Evolutionary conservation across 1,284 basidiomycete species (phyloP), one percentile per base, ranked within the genome.

Genomic region (Prillingera fragicola): DNA sequence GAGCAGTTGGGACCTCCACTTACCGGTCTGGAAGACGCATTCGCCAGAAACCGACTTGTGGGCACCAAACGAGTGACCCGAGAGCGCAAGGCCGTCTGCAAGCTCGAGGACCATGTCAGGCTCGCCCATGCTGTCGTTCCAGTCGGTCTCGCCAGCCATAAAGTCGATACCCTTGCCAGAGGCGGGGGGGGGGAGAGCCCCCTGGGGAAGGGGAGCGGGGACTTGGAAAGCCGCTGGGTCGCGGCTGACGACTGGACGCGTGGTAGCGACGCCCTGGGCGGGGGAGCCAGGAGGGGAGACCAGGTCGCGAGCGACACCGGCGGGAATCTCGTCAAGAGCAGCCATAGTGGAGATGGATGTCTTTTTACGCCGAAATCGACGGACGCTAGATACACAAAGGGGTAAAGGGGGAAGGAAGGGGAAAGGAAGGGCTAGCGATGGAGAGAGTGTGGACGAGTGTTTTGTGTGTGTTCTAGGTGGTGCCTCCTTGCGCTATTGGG

Each of bases 21-120:
- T 65, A 95, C 94, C 94, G 43, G 95, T 99, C 76, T 97, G 94
- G 76, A 99, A 99, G 66, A 99, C 95, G 70, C 94, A 97, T 80
- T 99, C 95, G 60, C 95, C 95, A 17, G 91, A 80, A 39, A 96
- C 77, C 70, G 87, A 92, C 75, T 90, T 94, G 60, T 87, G 78
- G 3, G 90, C 90, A 62, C 95, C 95, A 66, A 99, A 98, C 67
- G 85, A 89, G 67, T 88, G 84, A 37, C 95, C 95, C 45, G 83
- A 78, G 63, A 83, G 88, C 1, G 87, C 83, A 49, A 87, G 82
- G 12, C 94, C 94, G 72, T 98, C 94, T 40, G 81, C 81, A 45
- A 99, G 79, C 73, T 98, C 91, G 48, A 98, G 78, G 37, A 97
- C 82, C 74, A 77, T 77, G 57, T 73, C 65, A 29, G 59, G 61